Percentiles rank a stretch among this genome's conserved stretches.
Conservation (phyloP, 129 eudicot genomes). For the Helianthus tuberosus region DNA sequence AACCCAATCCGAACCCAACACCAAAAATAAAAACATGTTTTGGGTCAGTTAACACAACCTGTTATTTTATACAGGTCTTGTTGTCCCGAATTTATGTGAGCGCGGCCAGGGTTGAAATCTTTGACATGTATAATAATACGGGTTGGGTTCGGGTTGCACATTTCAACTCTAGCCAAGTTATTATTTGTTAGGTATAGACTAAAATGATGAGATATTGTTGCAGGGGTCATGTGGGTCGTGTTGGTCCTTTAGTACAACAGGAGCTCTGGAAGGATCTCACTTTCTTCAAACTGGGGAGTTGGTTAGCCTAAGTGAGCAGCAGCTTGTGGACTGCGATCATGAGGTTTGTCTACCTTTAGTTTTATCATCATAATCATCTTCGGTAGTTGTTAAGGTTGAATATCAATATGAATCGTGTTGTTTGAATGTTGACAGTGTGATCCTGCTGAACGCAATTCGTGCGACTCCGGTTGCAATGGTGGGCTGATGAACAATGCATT, state of each 20-base stretch:
- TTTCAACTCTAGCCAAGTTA: no score
- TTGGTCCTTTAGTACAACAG: conserved; percentile 92
- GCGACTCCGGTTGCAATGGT: conserved; percentile 89
- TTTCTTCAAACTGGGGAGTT: conserved; percentile 78
- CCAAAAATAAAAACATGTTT: no score
- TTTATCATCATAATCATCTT: no score
- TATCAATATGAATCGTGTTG: no score
- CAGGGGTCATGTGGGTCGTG: conserved; percentile 97
- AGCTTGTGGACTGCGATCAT: conserved; percentile 95
- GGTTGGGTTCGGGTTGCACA: no score
- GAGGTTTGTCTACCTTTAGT: conserved; percentile 52
- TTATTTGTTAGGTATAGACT: neutral
- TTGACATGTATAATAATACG: no score
- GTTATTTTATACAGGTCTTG: no score
- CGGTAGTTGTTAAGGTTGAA: no score
- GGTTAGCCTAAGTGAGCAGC: conserved; percentile 95
- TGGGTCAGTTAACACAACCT: no score
- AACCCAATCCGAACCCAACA: no score
- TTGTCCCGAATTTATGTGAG: no score
- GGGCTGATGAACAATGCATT: conserved; percentile 92
- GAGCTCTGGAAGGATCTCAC: conserved; percentile 91
- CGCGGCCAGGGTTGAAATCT: no score
- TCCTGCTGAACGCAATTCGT: conserved; percentile 56
- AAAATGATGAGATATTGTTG: conserved; percentile 15
- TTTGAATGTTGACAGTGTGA: conserved; percentile 58